These are phyloP conservation scores for Marchantia polymorpha DNA, from an alignment of 225 moss, liverwort and hornwort genomes.

Conservation along the genomic window DNA sequence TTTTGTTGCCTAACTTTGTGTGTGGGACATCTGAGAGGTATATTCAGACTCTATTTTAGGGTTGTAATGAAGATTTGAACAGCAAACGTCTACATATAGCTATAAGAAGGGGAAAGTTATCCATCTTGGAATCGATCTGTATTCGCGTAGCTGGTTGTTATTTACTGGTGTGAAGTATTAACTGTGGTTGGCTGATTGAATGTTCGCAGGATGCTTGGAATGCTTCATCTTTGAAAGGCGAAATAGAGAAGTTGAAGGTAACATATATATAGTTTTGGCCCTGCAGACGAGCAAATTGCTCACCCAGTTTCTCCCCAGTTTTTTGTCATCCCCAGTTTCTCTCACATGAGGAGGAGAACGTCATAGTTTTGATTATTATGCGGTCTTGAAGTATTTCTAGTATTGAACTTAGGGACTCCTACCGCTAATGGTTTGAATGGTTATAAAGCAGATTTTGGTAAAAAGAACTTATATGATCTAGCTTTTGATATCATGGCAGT, in stretches of 20 bases:
- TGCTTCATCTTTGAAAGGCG: constrained; percentile 9
- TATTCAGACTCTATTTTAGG: not conserved
- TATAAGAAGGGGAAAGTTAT: not conserved
- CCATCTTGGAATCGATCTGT: not conserved
- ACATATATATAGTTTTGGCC: not conserved
- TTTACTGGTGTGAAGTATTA: not conserved
- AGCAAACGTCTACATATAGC: not conserved
- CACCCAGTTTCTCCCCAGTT: too few relatives aligned
- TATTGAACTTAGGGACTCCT: too few relatives aligned
- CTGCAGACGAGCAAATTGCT: not conserved
- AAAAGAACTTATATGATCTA: too few relatives aligned
- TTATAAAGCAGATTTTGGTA: too few relatives aligned
- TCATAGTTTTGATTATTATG: too few relatives aligned
- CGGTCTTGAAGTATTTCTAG: too few relatives aligned
- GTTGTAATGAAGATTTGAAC: not conserved
- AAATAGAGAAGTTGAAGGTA: constrained; percentile 23
- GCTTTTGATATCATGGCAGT: too few relatives aligned
- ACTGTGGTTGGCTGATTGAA: not conserved
- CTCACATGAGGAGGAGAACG: not conserved
- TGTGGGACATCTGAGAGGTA: too few relatives aligned
- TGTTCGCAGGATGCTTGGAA: constrained; percentile 6
- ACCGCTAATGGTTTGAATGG: too few relatives aligned
- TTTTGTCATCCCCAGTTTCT: not conserved
- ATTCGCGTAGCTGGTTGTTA: not conserved
- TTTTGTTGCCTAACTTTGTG: too few relatives aligned